Evolutionary conservation across 1,284 basidiomycete genomes (phyloP).

Genomic region (Heterobasidion occidentale): DNA sequence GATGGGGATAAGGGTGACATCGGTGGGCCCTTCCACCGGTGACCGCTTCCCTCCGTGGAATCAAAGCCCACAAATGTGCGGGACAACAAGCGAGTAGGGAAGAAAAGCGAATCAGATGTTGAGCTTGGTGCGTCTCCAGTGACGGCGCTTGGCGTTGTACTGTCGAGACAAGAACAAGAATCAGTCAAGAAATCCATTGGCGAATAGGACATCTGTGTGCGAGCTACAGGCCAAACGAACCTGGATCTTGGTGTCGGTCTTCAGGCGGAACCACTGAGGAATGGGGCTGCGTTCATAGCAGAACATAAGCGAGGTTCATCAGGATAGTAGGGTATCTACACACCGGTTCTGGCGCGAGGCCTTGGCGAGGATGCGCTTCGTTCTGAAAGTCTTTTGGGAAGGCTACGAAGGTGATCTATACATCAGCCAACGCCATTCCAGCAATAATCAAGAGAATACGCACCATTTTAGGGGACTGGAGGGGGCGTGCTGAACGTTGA

Average conservation of each 20-base stretch:
- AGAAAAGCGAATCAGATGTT: constrained; percentile 58
- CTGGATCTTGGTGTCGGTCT: constrained; percentile 93
- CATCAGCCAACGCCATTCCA: not conserved
- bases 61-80: not conserved
- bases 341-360: constrained; percentile 93
- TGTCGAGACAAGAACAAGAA: constrained; percentile 17
- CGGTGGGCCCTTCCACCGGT: not conserved
- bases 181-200: not conserved
- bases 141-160: constrained; percentile 93
- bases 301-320: not conserved
- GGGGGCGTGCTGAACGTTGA: constrained; percentile 20
- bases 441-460: not conserved
- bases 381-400: constrained; percentile 97
- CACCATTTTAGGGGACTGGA: constrained; percentile 4
- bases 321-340: constrained; percentile 18
- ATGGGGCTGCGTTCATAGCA: constrained; percentile 59
- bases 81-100: not conserved
- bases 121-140: constrained; percentile 94
- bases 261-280: constrained; percentile 97
- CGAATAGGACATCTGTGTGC: too few relatives aligned
- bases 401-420: constrained; percentile 44
- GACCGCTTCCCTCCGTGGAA: not conserved
- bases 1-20: not conserved
- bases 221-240: constrained; percentile 41
- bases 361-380: constrained; percentile 96